Percentiles rank a stretch among this genome's conserved stretches.
Conservation (phyloP, 257 asterid species). For the Ilex aquifolium region DNA sequence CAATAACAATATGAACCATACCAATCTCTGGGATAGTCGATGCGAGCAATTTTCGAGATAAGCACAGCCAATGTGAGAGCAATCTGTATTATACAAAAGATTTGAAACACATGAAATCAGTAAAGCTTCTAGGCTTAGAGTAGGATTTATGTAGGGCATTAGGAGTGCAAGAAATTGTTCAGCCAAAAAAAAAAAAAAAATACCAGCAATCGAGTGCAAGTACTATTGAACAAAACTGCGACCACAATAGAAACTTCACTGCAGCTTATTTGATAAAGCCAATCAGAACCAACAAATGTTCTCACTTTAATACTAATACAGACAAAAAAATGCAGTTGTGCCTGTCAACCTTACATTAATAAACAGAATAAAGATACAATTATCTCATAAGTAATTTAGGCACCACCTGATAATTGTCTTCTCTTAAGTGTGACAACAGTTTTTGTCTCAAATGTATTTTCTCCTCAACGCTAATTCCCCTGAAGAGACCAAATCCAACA, state of each 20-base stretch:
- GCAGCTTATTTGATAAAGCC: too few relatives aligned
- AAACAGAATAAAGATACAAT: slow-evolving; percentile 3
- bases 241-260: not conserved
- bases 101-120: not conserved
- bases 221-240: not conserved
- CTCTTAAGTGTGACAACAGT: slow-evolving; percentile 75
- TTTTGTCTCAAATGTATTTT: slow-evolving; percentile 79
- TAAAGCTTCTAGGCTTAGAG: not conserved
- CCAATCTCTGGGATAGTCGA: slow-evolving; percentile 98
- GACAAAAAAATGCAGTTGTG: slow-evolving; percentile 12
- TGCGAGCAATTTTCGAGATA: slow-evolving; percentile 90
- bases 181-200: too few relatives aligned
- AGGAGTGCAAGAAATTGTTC: not conserved
- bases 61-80: slow-evolving; percentile 84
- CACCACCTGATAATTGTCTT: slow-evolving; percentile 83
- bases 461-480: slow-evolving; percentile 86
- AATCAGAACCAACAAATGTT: not conserved
- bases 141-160: too few relatives aligned
- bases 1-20: slow-evolving; percentile 27
- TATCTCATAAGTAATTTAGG: slow-evolving; percentile 8
- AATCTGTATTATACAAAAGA: slow-evolving; percentile 44
- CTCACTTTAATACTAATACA: slow-evolving; percentile 5
- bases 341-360: slow-evolving; percentile 9
- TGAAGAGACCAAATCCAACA: slow-evolving; percentile 21
- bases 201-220: not conserved